A percentile compares a stretch with the other conserved stretches of the same genome.
Conservation (phyloP, 257 asterid genomes). For the Eustoma russellianum region DNA sequence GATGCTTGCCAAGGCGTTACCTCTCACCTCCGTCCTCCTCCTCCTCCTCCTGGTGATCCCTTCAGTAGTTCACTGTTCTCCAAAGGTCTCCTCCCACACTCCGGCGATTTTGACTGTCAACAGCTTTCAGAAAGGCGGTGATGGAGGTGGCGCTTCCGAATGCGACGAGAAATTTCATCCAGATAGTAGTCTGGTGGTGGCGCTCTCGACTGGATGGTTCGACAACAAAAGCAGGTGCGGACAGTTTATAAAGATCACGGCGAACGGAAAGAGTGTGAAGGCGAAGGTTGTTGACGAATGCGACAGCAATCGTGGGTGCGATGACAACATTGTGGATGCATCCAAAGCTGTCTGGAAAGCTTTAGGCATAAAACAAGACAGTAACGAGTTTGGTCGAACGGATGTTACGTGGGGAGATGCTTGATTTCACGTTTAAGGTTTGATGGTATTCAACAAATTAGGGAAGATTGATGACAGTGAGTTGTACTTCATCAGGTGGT, state of each 20-base stretch:
- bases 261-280: constrained; percentile 26
- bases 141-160: constrained; percentile 26
- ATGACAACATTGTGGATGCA: constrained; percentile 32
- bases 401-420: background rate
- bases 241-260: constrained; percentile 17
- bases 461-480: too few species aligned
- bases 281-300: constrained; percentile 43
- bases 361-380: constrained; percentile 5
- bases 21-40: too few species aligned
- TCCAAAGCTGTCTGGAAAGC: constrained; percentile 41
- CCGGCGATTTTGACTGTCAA: constrained; percentile 26
- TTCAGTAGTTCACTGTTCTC: background rate
- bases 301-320: constrained; percentile 27
- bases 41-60: too few species aligned
- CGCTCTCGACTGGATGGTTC: constrained; percentile 37
- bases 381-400: background rate
- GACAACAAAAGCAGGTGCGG: constrained; percentile 25
- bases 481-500: too few species aligned
- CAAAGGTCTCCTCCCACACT: constrained; percentile 1
- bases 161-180: constrained; percentile 33
- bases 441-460: too few species aligned
- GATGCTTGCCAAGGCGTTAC: too few species aligned
- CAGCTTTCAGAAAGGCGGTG: constrained; percentile 33
- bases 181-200: constrained; percentile 28
- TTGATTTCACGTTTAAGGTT: too few species aligned